Percentiles rank a stretch among this genome's conserved stretches.
phyloP scores from a whole-genome alignment of 768 basidiomycete genomes.

The Macrolepiota fuliginosa region DNA sequence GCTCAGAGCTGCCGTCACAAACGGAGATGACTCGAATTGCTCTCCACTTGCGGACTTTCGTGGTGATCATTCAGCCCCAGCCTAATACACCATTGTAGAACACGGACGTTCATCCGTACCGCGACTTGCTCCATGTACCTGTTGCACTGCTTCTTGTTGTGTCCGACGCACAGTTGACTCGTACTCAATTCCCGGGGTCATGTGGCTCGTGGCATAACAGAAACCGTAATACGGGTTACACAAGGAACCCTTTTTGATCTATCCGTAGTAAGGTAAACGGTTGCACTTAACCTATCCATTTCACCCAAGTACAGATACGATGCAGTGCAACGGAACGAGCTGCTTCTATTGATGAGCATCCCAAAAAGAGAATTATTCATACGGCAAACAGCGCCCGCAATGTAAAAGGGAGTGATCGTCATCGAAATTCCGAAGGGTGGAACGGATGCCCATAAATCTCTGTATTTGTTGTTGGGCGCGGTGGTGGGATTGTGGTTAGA shows the following conservation, averaged over 20 bases:
- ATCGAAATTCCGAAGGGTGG: not conserved
- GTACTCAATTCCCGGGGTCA: constrained; percentile 3
- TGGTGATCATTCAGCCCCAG: not conserved
- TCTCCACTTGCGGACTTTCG: not conserved
- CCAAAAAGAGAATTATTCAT: not conserved
- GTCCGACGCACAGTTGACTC: constrained; percentile 3
- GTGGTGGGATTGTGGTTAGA: not conserved
- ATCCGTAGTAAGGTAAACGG: constrained; percentile 11
- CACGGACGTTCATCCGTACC: not conserved
- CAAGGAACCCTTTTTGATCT: constrained; percentile 4
- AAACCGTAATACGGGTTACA: not conserved
- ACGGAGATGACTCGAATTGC: constrained; percentile 30
- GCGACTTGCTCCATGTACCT: constrained; percentile 10
- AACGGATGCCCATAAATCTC: not conserved
- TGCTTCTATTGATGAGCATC: not conserved
- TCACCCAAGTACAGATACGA: not conserved
- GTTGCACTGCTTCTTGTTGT: constrained; percentile 8
- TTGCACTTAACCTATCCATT: not conserved
- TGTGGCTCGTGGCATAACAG: not conserved
- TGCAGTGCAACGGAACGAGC: constrained; percentile 4
- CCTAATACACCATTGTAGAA: not conserved
- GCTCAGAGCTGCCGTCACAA: constrained; percentile 11
- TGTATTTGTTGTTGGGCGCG: not conserved
- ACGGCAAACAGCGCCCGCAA: not conserved
- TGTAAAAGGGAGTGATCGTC: not conserved